A percentile compares a stretch with the other conserved stretches of the same genome.
phyloP scores from a whole-genome alignment of 495 filamentous ascomycete species.

The Neurospora tetraspora region DNA sequence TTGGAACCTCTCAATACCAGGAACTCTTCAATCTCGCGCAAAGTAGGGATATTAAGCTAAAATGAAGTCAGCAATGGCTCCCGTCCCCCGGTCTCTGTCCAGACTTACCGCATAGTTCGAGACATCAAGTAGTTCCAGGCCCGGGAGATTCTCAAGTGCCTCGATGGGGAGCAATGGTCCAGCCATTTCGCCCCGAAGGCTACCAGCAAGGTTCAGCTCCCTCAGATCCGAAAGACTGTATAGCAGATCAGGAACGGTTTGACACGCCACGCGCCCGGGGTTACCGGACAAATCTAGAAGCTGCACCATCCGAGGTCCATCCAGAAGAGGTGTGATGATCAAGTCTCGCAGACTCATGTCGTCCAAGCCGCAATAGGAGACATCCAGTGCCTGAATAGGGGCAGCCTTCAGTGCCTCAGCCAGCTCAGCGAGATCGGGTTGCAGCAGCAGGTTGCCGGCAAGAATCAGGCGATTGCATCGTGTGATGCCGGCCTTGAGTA shows the following conservation, averaged over 20 bases:
- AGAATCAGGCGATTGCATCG: constrained; percentile 23
- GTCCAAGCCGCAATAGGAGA: constrained; percentile 20
- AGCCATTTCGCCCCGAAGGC: constrained; percentile 57
- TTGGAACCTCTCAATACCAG: constrained; percentile 35
- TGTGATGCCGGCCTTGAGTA: constrained; percentile 19
- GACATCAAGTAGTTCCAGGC: constrained; percentile 55
- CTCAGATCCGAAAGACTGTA: constrained; percentile 13
- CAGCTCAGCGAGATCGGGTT: constrained; percentile 20
- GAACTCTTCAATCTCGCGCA: constrained; percentile 44
- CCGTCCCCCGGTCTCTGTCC: no score
- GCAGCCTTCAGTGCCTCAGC: constrained; percentile 19
- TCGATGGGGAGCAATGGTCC: constrained; percentile 18
- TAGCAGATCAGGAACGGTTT: constrained; percentile 14
- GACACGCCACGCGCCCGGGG: constrained; percentile 55
- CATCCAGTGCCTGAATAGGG: constrained; percentile 19
- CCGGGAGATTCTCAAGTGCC: constrained; percentile 8
- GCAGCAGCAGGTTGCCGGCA: constrained; percentile 13
- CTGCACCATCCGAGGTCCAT: constrained; percentile 10
- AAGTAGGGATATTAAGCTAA: constrained; percentile 42
- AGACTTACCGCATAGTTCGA: constrained; percentile 52
- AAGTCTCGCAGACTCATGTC: constrained; percentile 16
- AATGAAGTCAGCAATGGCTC: neutral
- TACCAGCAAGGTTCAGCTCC: constrained; percentile 66
- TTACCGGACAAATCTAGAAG: constrained; percentile 60
- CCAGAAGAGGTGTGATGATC: constrained; percentile 37